Base-by-base conservation (phyloP, 2,329 filamentous ascomycete genomes). In the Cordyceps javanica region DNA sequence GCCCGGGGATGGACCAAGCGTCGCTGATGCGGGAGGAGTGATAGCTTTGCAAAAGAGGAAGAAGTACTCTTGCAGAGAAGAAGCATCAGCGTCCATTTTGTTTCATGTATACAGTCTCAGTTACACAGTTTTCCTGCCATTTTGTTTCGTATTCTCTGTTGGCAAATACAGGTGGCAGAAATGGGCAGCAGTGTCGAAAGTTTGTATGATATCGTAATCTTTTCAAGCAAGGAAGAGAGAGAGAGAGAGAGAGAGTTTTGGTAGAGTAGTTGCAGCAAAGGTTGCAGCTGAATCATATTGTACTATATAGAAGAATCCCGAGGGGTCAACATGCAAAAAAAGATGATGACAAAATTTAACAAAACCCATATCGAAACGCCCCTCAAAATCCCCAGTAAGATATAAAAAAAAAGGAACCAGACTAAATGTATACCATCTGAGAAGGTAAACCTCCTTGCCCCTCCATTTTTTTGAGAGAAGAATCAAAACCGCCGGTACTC, bases 1-100 rank as follows among this genome's bases (percentile, higher is more conserved):
- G 71, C 67, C 28, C 67, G 69, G 53, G 72, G 73, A 25, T 75
- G 75, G 72, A 70, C 67, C 61, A 76, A 75, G 72, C 71, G 66
- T 67, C 68, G 70, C 60, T 73, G 19, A 36, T 9, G 13, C 5
- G 14, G 2, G 9, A n/a, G n/a, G n/a, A n/a, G n/a, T n/a, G n/a
- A n/a, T n/a, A n/a, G n/a, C n/a, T n/a, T n/a, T n/a, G n/a, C n/a
- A n/a, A n/a, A n/a, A n/a, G n/a, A n/a, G n/a, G n/a, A n/a, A n/a
- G n/a, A n/a, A n/a, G n/a, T n/a, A n/a, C n/a, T n/a, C n/a, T n/a
- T n/a, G n/a, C n/a, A n/a, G n/a, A n/a, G n/a, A n/a, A n/a, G n/a
- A 28, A 23, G 32, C 10, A 14, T 1, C 38, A 26, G 21, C 2
- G 2, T 2, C 13, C 13, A 5, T 21, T 19, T 23, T 32, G 16